These are phyloP conservation scores for Colletotrichum melonis DNA, from an alignment of 2,329 filamentous ascomycete species.

Conservation along the genomic window DNA sequence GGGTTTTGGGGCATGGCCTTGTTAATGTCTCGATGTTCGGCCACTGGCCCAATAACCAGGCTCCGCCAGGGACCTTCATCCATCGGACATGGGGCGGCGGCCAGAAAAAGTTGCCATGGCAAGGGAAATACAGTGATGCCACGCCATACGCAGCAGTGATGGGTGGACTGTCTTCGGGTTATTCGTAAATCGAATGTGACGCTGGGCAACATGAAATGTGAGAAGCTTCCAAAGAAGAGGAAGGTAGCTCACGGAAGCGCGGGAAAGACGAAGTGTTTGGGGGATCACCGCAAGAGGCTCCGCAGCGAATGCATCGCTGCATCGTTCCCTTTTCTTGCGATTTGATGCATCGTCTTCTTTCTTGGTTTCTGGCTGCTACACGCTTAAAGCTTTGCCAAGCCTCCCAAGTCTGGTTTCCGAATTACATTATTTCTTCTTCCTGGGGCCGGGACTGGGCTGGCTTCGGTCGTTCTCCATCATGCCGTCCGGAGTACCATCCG, in stretches of 20 bases:
- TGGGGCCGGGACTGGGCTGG: background rate
- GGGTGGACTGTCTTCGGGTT: too few species aligned
- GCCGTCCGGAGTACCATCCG: conserved; percentile 6
- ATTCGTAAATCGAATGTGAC: background rate
- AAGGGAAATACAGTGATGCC: background rate
- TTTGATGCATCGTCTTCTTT: background rate
- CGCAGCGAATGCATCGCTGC: background rate
- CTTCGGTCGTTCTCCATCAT: background rate
- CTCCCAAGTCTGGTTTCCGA: background rate
- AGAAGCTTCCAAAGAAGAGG: background rate
- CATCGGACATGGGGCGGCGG: background rate
- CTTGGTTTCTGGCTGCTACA: background rate
- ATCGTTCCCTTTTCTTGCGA: background rate
- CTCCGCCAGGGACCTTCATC: background rate
- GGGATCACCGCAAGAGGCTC: background rate
- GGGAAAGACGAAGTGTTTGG: background rate
- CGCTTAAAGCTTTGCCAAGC: background rate
- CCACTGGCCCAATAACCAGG: conserved; percentile 10
- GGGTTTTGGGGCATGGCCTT: conserved; percentile 14
- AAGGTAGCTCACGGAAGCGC: background rate
- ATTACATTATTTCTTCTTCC: background rate
- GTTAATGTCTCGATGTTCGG: background rate
- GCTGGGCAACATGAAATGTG: background rate
- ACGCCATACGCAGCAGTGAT: background rate
- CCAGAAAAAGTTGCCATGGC: background rate